These are phyloP conservation scores for Cyanophora paradoxa DNA, from an alignment of 78 protist species.

Conservation along the genomic window DNA sequence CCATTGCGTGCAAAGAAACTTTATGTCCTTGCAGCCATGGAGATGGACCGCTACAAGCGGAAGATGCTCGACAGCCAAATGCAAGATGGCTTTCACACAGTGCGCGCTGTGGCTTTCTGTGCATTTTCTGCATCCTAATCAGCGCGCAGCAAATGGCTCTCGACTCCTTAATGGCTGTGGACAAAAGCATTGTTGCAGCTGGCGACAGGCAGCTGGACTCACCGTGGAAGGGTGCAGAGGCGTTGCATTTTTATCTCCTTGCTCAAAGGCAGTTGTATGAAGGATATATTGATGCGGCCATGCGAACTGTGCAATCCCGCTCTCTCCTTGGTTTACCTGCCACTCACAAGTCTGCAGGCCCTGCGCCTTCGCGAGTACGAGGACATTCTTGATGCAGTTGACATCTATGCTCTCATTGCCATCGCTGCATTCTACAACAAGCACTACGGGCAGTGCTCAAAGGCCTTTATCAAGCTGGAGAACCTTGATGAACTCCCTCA, in stretches of 20 bases:
- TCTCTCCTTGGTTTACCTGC: background rate
- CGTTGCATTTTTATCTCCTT: slow-evolving; percentile 54
- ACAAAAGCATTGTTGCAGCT: background rate
- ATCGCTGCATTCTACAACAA: slow-evolving; percentile 42
- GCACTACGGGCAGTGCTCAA: slow-evolving; percentile 43
- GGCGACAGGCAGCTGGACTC: slow-evolving; percentile 14
- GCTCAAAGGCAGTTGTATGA: slow-evolving; percentile 46
- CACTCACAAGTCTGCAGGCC: slow-evolving; percentile 5
- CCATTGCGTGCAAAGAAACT: slow-evolving; percentile 57
- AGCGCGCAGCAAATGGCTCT: slow-evolving; percentile 1
- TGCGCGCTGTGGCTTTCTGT: too few relatives aligned
- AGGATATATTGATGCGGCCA: background rate
- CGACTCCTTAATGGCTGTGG: too few relatives aligned
- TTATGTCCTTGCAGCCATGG: slow-evolving; percentile 65
- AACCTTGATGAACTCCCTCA: slow-evolving; percentile 15
- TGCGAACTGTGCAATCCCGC: slow-evolving; percentile 2
- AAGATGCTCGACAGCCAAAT: background rate
- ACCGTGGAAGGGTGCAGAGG: slow-evolving; percentile 72
- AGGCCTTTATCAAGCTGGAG: slow-evolving; percentile 59
- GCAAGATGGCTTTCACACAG: background rate
- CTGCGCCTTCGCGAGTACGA: slow-evolving; percentile 53
- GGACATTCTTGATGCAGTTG: slow-evolving; percentile 18
- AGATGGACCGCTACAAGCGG: slow-evolving; percentile 42
- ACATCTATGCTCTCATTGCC: slow-evolving; percentile 52
- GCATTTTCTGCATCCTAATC: background rate